Evolutionary conservation across 1,284 basidiomycete species (phyloP), one percentile per base, ranked within the genome.

Genomic region (Irpex lacteus): DNA sequence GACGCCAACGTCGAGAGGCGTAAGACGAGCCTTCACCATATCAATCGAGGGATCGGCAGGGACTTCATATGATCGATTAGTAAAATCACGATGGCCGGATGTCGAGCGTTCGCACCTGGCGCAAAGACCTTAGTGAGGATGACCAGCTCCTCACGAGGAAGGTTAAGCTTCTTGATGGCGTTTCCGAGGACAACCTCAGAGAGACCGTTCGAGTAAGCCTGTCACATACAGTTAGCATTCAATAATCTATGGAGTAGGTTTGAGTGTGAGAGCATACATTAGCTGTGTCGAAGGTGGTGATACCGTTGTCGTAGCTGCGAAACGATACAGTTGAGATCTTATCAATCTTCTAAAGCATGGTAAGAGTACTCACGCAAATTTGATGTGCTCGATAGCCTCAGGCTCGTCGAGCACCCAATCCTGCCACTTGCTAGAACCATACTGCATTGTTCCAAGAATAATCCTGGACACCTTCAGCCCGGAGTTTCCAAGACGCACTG

Each of bases 171-270:
- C 69, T 83, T 84, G 70, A 89, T 81, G 2, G 85, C 86, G 63
- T 86, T 83, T 13, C 87, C 86, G 53, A 88, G 79, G 65, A 86
- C 80, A 32, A 80, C 70, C 72, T 89, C 85, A 13, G 80, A 82
- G 49, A 80, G 73, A 21, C 85, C 85, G 59, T 81, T 78, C 49
- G 80, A 76, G 70, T 73, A 73, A 0, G 64, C 63, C 71, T 70
- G 47, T 32, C 59, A 40, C 38, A 26, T 6, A 49, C 50, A 5
- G 60, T 60, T 9, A 53, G 44, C 7, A 6, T 5, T 52, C 18
- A 50, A 19, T 49, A 54, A 49, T 55, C 52, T 15, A 62, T 50
- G 4, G 26, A 70, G 73, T n/a, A 50, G 13, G 54, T 32, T 2
- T 26, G 18, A 4, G 21, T 34, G 13, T 13, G 18, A 21, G 2